These are phyloP conservation scores for Chlorella sp. DNA, from an alignment of 139 green algal genomes.

Conservation along the genomic window DNA sequence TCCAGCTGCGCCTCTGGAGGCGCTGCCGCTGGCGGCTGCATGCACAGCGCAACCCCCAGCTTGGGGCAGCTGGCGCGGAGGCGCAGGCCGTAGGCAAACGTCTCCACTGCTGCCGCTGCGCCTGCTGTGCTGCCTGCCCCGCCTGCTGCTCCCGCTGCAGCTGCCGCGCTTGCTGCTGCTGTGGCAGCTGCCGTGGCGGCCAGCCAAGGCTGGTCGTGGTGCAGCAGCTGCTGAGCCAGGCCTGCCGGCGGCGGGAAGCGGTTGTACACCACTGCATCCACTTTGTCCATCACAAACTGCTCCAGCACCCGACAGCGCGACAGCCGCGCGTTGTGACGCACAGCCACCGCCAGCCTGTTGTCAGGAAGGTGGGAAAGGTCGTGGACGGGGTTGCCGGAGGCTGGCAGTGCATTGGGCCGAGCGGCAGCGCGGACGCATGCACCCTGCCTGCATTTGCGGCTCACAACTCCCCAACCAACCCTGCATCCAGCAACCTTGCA, in stretches of 20 bases:
- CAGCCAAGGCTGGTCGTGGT: constrained; percentile 25
- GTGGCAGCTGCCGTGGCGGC: background rate
- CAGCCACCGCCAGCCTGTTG: constrained; percentile 34
- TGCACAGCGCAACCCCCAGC: constrained; percentile 46
- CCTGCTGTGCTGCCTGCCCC: no score
- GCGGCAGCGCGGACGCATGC: no score
- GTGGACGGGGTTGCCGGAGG: no score
- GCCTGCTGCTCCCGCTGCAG: background rate
- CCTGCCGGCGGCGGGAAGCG: background rate
- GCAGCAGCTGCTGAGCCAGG: constrained; percentile 36
- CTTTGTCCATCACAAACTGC: constrained; percentile 42
- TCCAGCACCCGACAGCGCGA: background rate
- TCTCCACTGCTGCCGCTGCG: background rate
- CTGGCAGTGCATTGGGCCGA: no score
- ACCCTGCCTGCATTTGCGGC: no score
- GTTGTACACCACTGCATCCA: constrained; percentile 46
- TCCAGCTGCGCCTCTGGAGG: background rate
- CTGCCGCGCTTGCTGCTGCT: background rate
- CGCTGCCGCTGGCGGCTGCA: background rate
- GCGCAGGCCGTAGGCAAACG: constrained; percentile 23
- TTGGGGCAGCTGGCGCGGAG: constrained; percentile 48
- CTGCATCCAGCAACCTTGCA: background rate
- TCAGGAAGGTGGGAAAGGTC: no score
- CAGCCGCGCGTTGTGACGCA: constrained; percentile 44
- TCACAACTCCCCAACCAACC: no score